These are phyloP conservation scores for Sporothrix variecibatus DNA, from an alignment of 2,329 filamentous ascomycete species.

Conservation along the genomic window DNA sequence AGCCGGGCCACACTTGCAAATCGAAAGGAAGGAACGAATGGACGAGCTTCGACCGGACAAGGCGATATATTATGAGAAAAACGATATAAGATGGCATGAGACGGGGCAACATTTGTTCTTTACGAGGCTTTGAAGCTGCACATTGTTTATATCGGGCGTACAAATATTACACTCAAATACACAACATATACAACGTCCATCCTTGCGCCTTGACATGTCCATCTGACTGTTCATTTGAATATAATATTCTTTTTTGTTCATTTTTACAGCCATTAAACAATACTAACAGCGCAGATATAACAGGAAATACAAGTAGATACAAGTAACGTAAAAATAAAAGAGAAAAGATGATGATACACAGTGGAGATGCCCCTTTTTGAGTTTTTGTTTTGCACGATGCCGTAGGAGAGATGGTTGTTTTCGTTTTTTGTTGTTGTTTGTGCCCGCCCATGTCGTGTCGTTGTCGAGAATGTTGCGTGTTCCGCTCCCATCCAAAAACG, in stretches of 20 bases:
- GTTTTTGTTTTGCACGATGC: not conserved
- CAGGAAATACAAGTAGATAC: not conserved
- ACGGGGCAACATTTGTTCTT: not conserved
- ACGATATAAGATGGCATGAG: not conserved
- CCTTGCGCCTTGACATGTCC: not conserved
- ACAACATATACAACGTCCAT: not conserved
- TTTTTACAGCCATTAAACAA: constrained; percentile 5
- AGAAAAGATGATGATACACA: constrained; percentile 23
- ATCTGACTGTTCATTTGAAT: not conserved
- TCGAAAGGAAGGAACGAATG: not conserved
- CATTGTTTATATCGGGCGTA: not conserved
- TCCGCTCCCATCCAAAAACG: constrained; percentile 1
- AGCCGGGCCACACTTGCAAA: not conserved
- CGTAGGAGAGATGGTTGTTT: constrained; percentile 13
- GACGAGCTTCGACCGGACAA: not conserved
- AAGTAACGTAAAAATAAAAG: not conserved
- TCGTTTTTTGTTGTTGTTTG: not conserved
- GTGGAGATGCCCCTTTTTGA: constrained; percentile 27
- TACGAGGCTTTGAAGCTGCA: not conserved
- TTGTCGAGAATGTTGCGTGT: not conserved
- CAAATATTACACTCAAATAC: not conserved
- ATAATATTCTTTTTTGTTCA: not conserved
- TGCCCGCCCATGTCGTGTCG: not conserved
- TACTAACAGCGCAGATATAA: not conserved
- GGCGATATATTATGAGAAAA: not conserved